phyloP scores from a whole-genome alignment of 805 yeast species.

The Cyberlindnera suaveolens region DNA sequence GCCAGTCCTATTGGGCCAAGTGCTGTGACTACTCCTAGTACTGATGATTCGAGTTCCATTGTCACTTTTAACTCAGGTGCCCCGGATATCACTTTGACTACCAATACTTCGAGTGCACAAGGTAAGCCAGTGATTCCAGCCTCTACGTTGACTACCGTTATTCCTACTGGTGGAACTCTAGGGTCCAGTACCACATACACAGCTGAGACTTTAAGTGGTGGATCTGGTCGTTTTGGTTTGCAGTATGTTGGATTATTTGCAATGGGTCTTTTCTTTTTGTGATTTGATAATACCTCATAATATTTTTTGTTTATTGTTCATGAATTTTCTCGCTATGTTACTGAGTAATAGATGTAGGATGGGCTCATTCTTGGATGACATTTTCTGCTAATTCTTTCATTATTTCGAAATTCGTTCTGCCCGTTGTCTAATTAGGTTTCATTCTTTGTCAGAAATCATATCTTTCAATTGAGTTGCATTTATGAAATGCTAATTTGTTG shows the following conservation, averaged over 20 bases:
- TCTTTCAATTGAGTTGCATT: too few species aligned
- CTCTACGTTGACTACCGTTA: background rate
- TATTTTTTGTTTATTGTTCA: too few species aligned
- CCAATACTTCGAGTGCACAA: background rate
- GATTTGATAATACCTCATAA: background rate
- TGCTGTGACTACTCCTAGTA: background rate
- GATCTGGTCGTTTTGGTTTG: background rate
- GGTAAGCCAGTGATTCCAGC: background rate
- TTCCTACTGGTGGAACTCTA: background rate
- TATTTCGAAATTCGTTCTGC: too few species aligned
- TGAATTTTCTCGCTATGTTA: too few species aligned
- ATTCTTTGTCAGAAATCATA: too few species aligned
- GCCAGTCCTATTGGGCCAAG: background rate
- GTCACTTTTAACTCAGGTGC: background rate
- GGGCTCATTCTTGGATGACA: too few species aligned
- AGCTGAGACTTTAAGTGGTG: conserved; percentile 1
- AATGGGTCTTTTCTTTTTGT: background rate
- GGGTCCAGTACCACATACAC: background rate
- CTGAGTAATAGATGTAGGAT: too few species aligned
- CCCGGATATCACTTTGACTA: background rate
- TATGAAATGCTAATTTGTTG: too few species aligned
- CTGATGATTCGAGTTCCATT: background rate
- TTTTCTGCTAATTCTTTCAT: too few species aligned
- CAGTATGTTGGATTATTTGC: background rate
- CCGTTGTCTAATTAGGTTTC: too few species aligned